Conservation (phyloP, 331 rosid species). For the Pyracantha coccinea region DNA sequence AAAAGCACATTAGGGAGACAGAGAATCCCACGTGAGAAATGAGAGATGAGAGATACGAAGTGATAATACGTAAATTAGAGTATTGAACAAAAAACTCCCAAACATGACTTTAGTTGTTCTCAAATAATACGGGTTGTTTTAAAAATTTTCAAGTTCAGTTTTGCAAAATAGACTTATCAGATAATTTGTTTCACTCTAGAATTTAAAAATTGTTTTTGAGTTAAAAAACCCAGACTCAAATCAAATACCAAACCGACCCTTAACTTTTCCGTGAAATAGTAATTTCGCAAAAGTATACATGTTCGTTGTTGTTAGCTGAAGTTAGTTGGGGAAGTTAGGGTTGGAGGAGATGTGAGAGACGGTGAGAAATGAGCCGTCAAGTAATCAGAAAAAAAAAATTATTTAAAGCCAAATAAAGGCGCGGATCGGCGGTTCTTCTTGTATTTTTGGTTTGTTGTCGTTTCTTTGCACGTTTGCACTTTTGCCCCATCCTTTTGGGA, state of each 20-base stretch:
- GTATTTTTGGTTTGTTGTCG: background rate
- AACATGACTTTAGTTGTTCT: too few relatives aligned
- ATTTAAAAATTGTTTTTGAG: too few relatives aligned
- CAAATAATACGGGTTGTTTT: too few relatives aligned
- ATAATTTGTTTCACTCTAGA: fast-evolving
- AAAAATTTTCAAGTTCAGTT: too few relatives aligned
- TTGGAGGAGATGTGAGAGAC: background rate
- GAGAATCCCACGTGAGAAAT: too few relatives aligned
- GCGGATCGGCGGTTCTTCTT: slow-evolving; percentile 11
- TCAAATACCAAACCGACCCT: background rate
- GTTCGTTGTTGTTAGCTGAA: background rate
- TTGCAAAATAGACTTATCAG: too few relatives aligned
- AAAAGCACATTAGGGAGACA: too few relatives aligned
- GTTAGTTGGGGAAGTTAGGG: background rate
- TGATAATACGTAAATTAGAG: too few relatives aligned
- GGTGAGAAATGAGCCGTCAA: background rate
- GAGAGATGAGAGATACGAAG: too few relatives aligned
- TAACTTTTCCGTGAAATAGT: background rate
- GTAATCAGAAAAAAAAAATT: background rate
- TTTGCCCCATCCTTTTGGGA: background rate
- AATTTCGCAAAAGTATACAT: background rate
- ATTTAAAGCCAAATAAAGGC: slow-evolving; percentile 14
- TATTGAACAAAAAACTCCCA: too few relatives aligned
- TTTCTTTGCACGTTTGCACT: background rate
- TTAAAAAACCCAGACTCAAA: too few relatives aligned